Evolutionary conservation across 73 alveolate species (phyloP), one percentile per base, ranked within the genome.

Genomic region (Chromera velia): DNA sequence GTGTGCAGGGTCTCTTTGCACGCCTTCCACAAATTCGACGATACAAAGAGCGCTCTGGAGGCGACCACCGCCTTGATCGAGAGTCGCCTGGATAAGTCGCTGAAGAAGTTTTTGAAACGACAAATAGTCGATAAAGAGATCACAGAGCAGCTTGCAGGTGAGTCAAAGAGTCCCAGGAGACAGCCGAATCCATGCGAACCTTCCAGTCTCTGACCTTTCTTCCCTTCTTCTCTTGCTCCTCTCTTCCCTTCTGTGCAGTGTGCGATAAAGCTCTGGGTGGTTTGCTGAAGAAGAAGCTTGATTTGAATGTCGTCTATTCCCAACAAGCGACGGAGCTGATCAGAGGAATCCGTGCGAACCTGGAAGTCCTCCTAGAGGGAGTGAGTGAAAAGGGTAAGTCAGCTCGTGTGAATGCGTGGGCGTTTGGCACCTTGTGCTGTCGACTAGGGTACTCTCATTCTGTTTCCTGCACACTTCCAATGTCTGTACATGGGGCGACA

Each of bases 271-370:
- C 87, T 77, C 85, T 92, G 67, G 98, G 95, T 55, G 80, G 74
- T 55, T 78, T 73, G 73, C 90, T 92, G 64, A 72, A 87, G 65
- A 86, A 90, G 81, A 84, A 81, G 77, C 83, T 92, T 48, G 90
- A 83, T 29, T 88, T 92, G 40, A 93, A 92, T 72, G 92, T 95
- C 70, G 90, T 88, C 72, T 70, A 92, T 67, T 92, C 90, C 32
- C 87, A 86, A 68, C 89, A 87, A 76, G 89, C 89, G 75, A 83
- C 82, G 46, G 98, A 94, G 87, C 91, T 94, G 73, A 88, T 94
- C 82, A 90, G 98, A 74, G 96, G 98, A 28, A 86, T 94, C 28
- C 90, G 98, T 83, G 72, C 76, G 88, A 96, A 94, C 82, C 85
- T 92, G 91, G 73, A 89, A 65, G 84, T 90, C 33, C 82, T 84